Conservation (phyloP, 1,284 basidiomycete species). For the Cutaneotrichosporon curvatum region DNA sequence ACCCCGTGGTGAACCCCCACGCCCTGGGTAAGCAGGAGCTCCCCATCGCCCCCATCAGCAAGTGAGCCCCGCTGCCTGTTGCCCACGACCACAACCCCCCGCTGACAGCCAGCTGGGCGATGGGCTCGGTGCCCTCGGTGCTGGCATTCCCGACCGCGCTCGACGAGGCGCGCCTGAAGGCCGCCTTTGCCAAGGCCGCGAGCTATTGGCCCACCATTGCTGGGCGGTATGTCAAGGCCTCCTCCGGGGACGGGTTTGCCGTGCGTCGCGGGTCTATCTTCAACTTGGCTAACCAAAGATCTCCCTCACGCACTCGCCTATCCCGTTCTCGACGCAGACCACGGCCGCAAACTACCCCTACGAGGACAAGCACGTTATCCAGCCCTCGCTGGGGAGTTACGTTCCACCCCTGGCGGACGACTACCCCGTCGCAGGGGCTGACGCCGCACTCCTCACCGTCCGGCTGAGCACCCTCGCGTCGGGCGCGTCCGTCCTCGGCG, state of each 20-base stretch:
- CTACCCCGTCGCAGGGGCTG: conserved; percentile 16
- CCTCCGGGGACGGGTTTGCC: conserved; percentile 13
- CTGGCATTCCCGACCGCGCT: conserved; percentile 22
- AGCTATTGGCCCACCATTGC: conserved; percentile 20
- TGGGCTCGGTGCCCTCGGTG: conserved; percentile 15
- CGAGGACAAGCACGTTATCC: conserved; percentile 14
- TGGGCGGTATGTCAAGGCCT: conserved; percentile 20
- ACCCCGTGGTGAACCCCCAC: conserved; percentile 14
- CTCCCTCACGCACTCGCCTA: conserved; percentile 23
- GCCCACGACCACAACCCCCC: too few species aligned
- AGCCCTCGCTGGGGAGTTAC: conserved; percentile 15
- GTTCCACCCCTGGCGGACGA: conserved; percentile 11
- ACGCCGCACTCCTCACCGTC: conserved; percentile 18
- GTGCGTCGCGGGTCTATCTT: conserved; percentile 4
- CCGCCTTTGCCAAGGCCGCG: conserved; percentile 16
- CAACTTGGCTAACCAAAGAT: conserved; percentile 9
- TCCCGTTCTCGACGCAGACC: conserved; percentile 22
- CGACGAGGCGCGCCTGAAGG: conserved; percentile 16
- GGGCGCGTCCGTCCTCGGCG: conserved; percentile 18
- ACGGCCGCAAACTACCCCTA: conserved; percentile 13
- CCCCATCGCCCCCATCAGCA: conserved; percentile 20
- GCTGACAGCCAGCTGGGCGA: conserved; percentile 13
- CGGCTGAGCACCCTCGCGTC: conserved; percentile 17
- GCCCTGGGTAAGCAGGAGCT: conserved; percentile 11
- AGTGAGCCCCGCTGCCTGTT: too few species aligned